Base-by-base conservation (phyloP, 2,329 filamentous ascomycete genomes). In the Hymenoscyphus repandus region DNA sequence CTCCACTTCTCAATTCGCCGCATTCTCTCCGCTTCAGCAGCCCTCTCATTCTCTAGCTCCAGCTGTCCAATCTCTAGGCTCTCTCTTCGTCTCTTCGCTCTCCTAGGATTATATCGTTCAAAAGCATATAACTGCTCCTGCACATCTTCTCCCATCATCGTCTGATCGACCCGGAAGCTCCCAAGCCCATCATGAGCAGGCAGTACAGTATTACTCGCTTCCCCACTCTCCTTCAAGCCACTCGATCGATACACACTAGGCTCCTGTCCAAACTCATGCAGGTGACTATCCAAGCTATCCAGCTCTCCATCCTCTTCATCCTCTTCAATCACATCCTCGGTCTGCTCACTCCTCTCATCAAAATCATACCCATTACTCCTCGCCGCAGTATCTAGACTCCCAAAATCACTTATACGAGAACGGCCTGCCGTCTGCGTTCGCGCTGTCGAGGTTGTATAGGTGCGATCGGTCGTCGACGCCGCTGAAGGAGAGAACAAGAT, bases 121-220 rank as follows among this genome's bases (percentile, higher is more conserved):
- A 96, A 93, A 54, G 89, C 86, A 76, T 90, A 96, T 42, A 96
- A 71, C 57, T 92, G 87, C 55, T 95, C 86, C 64, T 96, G 90
- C 18, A 90, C 76, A 39, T 82, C 77, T 1, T 69, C 63, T 2
- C 73, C 73, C 58, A 77, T 64, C 55, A 73, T 64, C 65, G 78
- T 70, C 58, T 81, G 64, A 71, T 88, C 66, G 64, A 88, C 54
- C 68, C 75, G 80, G 67, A 99, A 99, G 6, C 86, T 88, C 4
- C 93, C 93, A 41, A 97, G 70, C 1, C 93, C 93, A 73, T 99
- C 91, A 64, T 99, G 93, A 1, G 84, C 82, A 0, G 93, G 93
- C n/a, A 99, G 77, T 2, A 96, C 81, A 0, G 88, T 83, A 11
- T 52, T 54, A 42, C 59, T 58, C 7, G 47, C 42, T n/a, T 60